Evolutionary conservation across 768 basidiomycete genomes (phyloP), one percentile per base, ranked within the genome.

Genomic region (Rhodotorula toruloides): DNA sequence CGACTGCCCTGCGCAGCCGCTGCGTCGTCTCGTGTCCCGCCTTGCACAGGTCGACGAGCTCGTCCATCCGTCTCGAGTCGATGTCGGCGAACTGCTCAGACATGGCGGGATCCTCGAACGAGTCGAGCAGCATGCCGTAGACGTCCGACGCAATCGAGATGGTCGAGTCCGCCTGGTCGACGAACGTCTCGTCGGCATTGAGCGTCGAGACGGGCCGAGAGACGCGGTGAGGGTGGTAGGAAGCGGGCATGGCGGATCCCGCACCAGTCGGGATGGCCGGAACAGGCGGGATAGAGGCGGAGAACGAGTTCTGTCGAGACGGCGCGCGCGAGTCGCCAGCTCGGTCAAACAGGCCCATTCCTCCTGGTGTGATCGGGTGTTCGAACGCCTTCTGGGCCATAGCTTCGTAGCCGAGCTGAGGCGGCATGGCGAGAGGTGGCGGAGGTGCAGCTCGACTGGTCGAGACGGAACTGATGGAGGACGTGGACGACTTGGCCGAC

Each of bases 111-210:
- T 69, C 54, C 31, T 55, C 71, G 58, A 72, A 59, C 48, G 60
- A 54, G 52, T 72, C 68, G 67, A 72, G 67, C 14, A 72, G 48
- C 64, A 69, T 66, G 13, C 60, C 65, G 59, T 69, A 72, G 11
- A 72, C 68, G 61, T 65, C 65, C 25, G 59, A 40, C 6, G 67
- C 71, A 53, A 69, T 61, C 19, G 56, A 42, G 27, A 65, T 63
- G 6, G 71, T 69, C 54, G 63, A 62, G 12, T 72, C 71, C 43
- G 63, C 71, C 37, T 61, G 53, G 60, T 65, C 61, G 60, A 72
- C 25, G 44, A 71, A 71, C 27, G 50, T 63, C 47, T 67, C 66
- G 61, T 67, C 66, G 25, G 66, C 66, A 40, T 67, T 67, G 43
- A 67, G 44, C 3, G 66, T 67, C 56, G 66, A 67, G 10, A 67